A percentile compares a stretch with the other conserved stretches of the same genome.
These are phyloP conservation scores for Solanum sejunctum DNA, from an alignment of 257 asterid genomes.

Conservation along the genomic window DNA sequence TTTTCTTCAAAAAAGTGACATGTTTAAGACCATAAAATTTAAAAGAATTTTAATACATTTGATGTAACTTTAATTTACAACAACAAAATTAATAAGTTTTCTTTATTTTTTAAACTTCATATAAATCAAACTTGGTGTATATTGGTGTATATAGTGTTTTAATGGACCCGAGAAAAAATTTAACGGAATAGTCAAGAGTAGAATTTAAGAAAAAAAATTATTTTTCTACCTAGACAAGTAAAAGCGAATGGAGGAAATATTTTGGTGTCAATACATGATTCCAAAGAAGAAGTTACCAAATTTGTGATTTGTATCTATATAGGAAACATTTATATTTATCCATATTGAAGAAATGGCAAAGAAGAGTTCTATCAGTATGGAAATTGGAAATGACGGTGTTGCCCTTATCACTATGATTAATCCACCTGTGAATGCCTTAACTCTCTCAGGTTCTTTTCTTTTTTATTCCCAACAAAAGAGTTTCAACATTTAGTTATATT, in stretches of 20 bases:
- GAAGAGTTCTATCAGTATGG: neutral
- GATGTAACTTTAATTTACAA: too few relatives aligned
- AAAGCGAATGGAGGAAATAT: neutral
- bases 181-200: neutral
- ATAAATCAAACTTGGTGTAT: neutral
- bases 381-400: neutral
- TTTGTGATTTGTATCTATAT: neutral
- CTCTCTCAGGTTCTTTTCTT: neutral
- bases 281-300: neutral
- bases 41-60: too few relatives aligned
- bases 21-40: too few relatives aligned
- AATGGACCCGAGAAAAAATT: neutral
- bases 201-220: too few relatives aligned
- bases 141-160: neutral
- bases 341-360: neutral
- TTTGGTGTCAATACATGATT: neutral
- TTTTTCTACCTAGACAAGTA: neutral
- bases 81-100: too few relatives aligned
- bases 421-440: constrained; percentile 2
- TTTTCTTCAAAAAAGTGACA: too few relatives aligned
- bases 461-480: too few relatives aligned
- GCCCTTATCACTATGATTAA: neutral
- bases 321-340: neutral
- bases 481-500: neutral
- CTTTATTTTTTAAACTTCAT: too few relatives aligned